Percentiles rank a stretch among this genome's conserved stretches.
Conservation (phyloP, 371 early-diverging fungal species). For the Mortierella sp. region DNA sequence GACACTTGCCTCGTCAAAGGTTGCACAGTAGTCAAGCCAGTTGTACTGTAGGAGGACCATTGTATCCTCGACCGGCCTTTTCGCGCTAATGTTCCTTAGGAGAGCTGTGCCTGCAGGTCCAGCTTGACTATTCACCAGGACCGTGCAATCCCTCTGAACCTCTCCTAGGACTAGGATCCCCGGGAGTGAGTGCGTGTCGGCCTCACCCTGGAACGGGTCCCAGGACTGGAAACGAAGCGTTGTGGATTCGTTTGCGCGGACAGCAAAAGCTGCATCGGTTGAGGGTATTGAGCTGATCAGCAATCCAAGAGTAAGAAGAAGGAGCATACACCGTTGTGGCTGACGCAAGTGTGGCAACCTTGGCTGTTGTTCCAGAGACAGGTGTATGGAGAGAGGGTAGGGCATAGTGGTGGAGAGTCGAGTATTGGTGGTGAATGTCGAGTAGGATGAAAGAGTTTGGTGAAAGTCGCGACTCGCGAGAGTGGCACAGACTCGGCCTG, state of each 20-base stretch:
- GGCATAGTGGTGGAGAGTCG: too few species aligned
- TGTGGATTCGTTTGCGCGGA: slow-evolving; percentile 8
- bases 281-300: slow-evolving; percentile 10
- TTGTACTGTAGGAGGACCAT: slow-evolving; percentile 34
- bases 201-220: slow-evolving; percentile 39
- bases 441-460: too few species aligned
- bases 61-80: slow-evolving; percentile 7
- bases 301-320: slow-evolving; percentile 5
- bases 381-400: too few species aligned
- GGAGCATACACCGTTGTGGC: not conserved
- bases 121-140: slow-evolving; percentile 13
- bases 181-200: slow-evolving; percentile 16
- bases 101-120: slow-evolving; percentile 31
- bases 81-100: slow-evolving; percentile 8
- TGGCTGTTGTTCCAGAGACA: too few species aligned
- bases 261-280: slow-evolving; percentile 33
- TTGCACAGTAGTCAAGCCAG: slow-evolving; percentile 47
- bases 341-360: not conserved
- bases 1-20: slow-evolving; percentile 48
- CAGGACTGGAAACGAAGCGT: slow-evolving; percentile 23
- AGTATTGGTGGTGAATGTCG: too few species aligned
- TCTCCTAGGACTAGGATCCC: slow-evolving; percentile 39
- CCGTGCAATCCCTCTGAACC: slow-evolving; percentile 30
- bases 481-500: too few species aligned
- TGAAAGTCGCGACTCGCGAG: too few species aligned